A percentile compares a stretch with the other conserved stretches of the same genome.
Conservation (phyloP, 1,284 basidiomycete genomes). For the Boletus semigastroideus region DNA sequence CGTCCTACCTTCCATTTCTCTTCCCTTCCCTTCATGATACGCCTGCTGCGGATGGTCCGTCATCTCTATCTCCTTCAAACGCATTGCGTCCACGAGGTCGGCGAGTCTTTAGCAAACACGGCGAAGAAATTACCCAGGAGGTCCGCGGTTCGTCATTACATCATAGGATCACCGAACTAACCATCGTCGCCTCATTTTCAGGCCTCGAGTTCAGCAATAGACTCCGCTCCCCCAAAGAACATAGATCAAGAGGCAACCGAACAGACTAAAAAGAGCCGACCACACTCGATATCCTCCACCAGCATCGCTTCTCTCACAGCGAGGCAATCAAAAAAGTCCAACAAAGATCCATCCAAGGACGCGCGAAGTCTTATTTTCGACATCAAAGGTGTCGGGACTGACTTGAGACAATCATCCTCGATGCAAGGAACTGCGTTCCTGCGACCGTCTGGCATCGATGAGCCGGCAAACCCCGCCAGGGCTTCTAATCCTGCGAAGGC, state of each 20-base stretch:
- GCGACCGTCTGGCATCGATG: conserved; percentile 24
- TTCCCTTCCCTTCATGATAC: conserved; percentile 43
- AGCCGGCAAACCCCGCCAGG: conserved; percentile 13
- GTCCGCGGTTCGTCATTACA: conserved; percentile 26
- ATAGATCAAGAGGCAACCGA: conserved; percentile 12
- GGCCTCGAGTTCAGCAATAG: conserved; percentile 16
- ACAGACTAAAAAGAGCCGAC: conserved; percentile 16
- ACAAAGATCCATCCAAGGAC: conserved; percentile 36
- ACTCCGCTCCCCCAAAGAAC: conserved; percentile 8
- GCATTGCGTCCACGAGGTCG: conserved; percentile 41
- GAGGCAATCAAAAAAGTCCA: conserved; percentile 22
- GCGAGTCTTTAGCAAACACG: conserved; percentile 42
- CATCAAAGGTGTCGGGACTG: conserved; percentile 44
- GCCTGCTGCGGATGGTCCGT: conserved; percentile 22
- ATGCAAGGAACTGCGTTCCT: conserved; percentile 18
- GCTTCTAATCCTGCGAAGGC: conserved; percentile 5
- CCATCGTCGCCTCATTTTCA: conserved; percentile 20
- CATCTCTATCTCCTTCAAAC: conserved; percentile 41
- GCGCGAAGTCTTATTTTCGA: conserved; percentile 55
- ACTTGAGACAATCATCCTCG: conserved; percentile 36
- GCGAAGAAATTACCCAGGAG: conserved; percentile 37
- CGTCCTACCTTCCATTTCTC: conserved; percentile 72
- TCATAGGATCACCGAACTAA: conserved; percentile 18
- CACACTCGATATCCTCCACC: conserved; percentile 21
- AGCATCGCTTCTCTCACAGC: conserved; percentile 24